Base-by-base conservation (phyloP, 2,329 filamentous ascomycete species). In the Trichoderma cornu-damae region DNA sequence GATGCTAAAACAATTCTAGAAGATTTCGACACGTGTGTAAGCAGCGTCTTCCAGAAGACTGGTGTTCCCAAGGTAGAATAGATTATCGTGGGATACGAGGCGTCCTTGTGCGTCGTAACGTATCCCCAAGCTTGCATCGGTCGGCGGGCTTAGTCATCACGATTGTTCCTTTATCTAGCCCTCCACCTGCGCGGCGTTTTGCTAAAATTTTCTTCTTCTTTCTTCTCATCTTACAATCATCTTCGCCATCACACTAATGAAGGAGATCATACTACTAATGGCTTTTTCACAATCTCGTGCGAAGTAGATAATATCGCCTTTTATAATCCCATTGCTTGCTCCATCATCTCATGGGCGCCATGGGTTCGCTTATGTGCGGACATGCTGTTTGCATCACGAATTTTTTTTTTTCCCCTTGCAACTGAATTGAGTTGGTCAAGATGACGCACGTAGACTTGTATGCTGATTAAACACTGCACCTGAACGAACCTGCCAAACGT, bases 301-400 rank as follows among this genome's bases (percentile, higher is more conserved):
- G 79, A 83, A 82, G 81, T 74, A 84, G 80, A 84, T 63, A 58
- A 73, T 43, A n/a, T 54, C 71, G 77, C 79, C 77, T 77, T 82
- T 83, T 77, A 82, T 81, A 83, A 84, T 84, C 79, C 77, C 74
- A 72, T 73, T 71, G 72, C 74, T 72, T 74, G 73, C 77, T 75
- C 69, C 60, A 68, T 66, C 64, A 66, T 65, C 65, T 64, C 61
- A 71, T 73, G 77, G 75, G 77, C 75, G 75, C 73, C 70, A 72
- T 74, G 76, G 81, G 79, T 84, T 84, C 81, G 81, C 81, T 74
- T 84, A 79, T 80, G 80, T 71, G 80, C 80, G 75, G 70, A 83
- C 79, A 84, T 79, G 20, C 38, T 8, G 14, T 32, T 14, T 43
- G 9, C 6, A 18, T 28, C 20, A 30, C 18, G 42, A 60, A 63